Evolutionary conservation across 2,329 filamentous ascomycete genomes (phyloP).

Genomic region (Phialophora verrucosa): DNA sequence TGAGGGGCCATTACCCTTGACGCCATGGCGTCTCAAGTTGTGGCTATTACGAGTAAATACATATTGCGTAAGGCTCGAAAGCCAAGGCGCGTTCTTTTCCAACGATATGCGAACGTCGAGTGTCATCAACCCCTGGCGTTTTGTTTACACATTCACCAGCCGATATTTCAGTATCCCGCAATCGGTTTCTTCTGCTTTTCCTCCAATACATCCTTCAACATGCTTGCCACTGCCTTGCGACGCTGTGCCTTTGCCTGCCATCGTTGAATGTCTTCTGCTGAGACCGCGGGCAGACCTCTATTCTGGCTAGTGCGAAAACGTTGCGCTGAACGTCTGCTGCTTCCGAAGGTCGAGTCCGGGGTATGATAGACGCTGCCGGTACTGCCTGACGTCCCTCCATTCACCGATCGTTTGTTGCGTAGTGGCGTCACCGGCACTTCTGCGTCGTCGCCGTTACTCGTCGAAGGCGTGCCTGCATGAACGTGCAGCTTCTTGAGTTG

Average conservation of each 20-base stretch:
- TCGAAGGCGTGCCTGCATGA: conserved; percentile 27
- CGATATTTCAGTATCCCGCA: not conserved
- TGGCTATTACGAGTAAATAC: not conserved
- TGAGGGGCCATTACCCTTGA: not conserved
- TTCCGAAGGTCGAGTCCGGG: conserved; percentile 36
- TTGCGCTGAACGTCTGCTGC: conserved; percentile 29
- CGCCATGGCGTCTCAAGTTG: not conserved
- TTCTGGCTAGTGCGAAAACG: conserved; percentile 29
- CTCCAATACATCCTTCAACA: conserved; percentile 36
- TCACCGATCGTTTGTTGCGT: conserved; percentile 20
- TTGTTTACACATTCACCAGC: not conserved
- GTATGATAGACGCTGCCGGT: conserved; percentile 39
- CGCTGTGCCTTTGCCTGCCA: conserved; percentile 38
- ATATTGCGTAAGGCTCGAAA: not conserved
- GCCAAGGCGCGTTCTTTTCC: not conserved
- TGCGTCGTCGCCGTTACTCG: conserved; percentile 25
- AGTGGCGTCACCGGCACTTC: conserved; percentile 28
- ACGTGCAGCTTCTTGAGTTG: conserved; percentile 78
- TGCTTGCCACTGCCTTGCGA: conserved; percentile 36
- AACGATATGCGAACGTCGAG: not conserved
- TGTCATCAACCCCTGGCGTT: not conserved
- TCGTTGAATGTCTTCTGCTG: conserved; percentile 37
- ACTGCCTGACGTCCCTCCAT: conserved; percentile 34
- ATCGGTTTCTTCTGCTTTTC: conserved; percentile 31
- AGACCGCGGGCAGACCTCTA: conserved; percentile 25